Evolutionary conservation across 345 rosid species (phyloP), one percentile per base, ranked within the genome.

Genomic region (Draba incana): DNA sequence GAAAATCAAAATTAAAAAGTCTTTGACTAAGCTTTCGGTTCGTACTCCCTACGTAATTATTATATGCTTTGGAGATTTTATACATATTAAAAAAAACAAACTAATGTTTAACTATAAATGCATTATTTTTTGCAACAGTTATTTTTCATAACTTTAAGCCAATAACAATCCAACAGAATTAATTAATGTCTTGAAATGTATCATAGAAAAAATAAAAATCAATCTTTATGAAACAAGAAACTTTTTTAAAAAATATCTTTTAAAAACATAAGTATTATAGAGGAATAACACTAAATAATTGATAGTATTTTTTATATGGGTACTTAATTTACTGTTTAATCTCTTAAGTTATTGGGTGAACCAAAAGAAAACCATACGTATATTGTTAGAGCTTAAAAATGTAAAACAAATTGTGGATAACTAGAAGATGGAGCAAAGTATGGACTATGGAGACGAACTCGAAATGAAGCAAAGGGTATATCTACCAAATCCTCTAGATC

Each of bases 401-500:
- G 4, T 8, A 35, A 35, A 35, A 38, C 37, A 33, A 38, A 2
- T 54, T 23, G 10, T 14, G 66, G 71, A 72, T 72, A 65, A 50
- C 16, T 49, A 31, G 53, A 66, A 73, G 72, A 74, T 66, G 62
- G 72, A 52, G 57, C 72, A 8, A 59, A 44, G 68, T 45, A 67
- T 74, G 78, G 78, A 59, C 57, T 66, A 66, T 25, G 62, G 67
- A 74, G 72, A 66, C 77, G 62, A 63, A 74, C 57, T 60, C 4
- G 44, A 67, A 48, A 44, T 46, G 63, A 67, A 67, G 73, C 78
- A 67, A 37, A 52, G 68, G 60, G 52, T 60, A 37, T 37, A 45
- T 30, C 63, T 67, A 74, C 78, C 63, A 60, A 74, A 74, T 67
- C 78, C 57, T 74, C 68, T 67, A 74, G 73, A 37, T 46, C 52